Percentiles rank a stretch among this genome's conserved stretches.
phyloP scores from a whole-genome alignment of 306 rosid genomes.

The Pueraria montana region DNA sequence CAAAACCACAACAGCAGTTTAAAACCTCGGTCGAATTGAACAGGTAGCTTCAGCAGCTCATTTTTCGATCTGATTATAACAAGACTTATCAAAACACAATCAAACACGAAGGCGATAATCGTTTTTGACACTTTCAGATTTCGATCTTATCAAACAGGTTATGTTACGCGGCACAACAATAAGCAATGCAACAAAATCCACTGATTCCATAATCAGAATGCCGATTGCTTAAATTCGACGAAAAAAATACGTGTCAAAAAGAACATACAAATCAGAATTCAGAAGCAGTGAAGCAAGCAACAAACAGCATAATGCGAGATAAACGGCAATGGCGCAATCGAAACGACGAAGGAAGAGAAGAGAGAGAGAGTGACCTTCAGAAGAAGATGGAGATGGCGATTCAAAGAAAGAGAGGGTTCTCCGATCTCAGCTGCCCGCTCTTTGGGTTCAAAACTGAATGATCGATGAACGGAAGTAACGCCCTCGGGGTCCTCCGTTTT shows the following conservation, averaged over 20 bases:
- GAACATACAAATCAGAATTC: not conserved
- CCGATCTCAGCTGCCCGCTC: slow-evolving; percentile 55
- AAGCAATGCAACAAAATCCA: not conserved
- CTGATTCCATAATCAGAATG: not conserved
- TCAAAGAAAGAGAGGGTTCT: slow-evolving; percentile 15
- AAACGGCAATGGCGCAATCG: not conserved
- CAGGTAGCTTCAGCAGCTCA: not conserved
- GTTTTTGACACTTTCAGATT: slow-evolving; percentile 6
- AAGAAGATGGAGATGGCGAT: slow-evolving; percentile 21
- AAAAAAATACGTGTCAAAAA: not conserved
- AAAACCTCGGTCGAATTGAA: not conserved
- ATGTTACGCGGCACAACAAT: not conserved
- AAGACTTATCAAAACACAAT: not conserved
- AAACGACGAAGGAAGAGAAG: not conserved
- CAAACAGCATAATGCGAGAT: not conserved
- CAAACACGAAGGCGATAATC: not conserved
- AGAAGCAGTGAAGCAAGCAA: not conserved
- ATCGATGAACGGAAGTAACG: slow-evolving; percentile 17
- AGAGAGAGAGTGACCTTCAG: slow-evolving; percentile 52
- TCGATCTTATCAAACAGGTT: not conserved
- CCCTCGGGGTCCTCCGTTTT: slow-evolving; percentile 40
- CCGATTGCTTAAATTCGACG: not conserved
- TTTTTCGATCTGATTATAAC: not conserved
- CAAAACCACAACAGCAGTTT: too few relatives aligned
- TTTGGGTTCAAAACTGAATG: slow-evolving; percentile 47